phyloP scores from a whole-genome alignment of 164 flowering plant species.

The Vitis rotundifolia region DNA sequence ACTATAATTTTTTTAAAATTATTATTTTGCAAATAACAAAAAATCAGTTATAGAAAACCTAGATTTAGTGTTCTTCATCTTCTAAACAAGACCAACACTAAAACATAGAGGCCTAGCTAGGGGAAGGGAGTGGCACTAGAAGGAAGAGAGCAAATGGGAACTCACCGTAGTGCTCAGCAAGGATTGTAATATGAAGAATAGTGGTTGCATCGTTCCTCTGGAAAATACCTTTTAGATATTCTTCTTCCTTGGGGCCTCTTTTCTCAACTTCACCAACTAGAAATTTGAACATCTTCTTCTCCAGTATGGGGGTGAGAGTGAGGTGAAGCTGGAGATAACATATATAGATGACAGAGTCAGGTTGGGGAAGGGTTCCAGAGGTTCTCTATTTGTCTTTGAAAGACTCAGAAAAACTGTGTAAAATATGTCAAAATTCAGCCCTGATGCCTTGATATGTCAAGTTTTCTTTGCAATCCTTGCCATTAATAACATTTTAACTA shows the following conservation, averaged over 20 bases:
- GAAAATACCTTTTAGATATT: not conserved
- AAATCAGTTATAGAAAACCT: too few species aligned
- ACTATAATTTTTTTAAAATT: too few species aligned
- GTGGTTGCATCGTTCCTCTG: constrained; percentile 1
- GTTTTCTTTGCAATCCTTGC: too few species aligned
- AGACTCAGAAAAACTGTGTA: constrained; percentile 34
- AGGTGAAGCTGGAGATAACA: constrained; percentile 84
- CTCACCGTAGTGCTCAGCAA: constrained; percentile 2
- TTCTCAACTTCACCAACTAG: too few species aligned
- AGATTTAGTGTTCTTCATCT: too few species aligned
- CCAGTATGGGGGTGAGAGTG: constrained; percentile 79
- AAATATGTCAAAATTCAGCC: not conserved
- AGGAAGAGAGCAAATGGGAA: too few species aligned
- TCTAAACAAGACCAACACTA: too few species aligned
- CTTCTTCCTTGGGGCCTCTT: not conserved
- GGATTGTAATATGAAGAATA: constrained; percentile 2
- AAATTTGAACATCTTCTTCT: constrained; percentile 9
- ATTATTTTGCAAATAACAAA: too few species aligned
- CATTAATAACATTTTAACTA: too few species aligned
- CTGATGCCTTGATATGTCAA: too few species aligned
- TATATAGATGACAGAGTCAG: constrained; percentile 87
- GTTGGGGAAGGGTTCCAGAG: constrained; percentile 83
- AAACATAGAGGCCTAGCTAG: too few species aligned
- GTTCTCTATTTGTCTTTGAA: constrained; percentile 84
- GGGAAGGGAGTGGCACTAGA: too few species aligned